phyloP scores from a whole-genome alignment of 441 rosid species.

The Bocquillonia castaneifolia region DNA sequence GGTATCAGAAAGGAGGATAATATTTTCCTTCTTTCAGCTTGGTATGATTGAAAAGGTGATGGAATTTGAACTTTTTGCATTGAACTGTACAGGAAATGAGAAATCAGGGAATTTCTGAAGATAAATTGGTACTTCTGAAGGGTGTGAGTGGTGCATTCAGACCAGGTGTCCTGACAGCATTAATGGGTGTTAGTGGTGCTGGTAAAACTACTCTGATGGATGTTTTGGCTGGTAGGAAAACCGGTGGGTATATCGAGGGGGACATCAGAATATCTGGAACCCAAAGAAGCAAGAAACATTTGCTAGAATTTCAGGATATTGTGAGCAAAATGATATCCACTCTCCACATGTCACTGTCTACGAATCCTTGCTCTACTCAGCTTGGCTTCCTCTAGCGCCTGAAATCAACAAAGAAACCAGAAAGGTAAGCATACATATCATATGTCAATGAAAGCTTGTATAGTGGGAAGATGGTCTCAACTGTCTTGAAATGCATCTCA shows the following conservation, averaged over 20 bases:
- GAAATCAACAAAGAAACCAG: conserved; percentile 24
- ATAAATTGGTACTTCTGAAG: conserved; percentile 55
- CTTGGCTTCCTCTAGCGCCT: conserved; percentile 44
- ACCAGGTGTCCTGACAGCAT: conserved; percentile 89
- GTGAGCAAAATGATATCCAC: conserved; percentile 49
- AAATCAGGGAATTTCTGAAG: conserved; percentile 49
- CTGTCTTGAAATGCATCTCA: too few relatives aligned
- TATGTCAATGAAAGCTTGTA: too few relatives aligned
- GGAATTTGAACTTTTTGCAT: background rate
- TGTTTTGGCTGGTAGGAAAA: too few relatives aligned
- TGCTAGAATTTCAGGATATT: conserved; percentile 47
- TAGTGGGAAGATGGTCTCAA: too few relatives aligned
- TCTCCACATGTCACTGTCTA: conserved; percentile 46
- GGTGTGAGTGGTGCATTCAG: conserved; percentile 81
- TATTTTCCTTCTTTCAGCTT: background rate
- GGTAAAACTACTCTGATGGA: conserved; percentile 66
- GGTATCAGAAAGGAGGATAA: conserved; percentile 29
- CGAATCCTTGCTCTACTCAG: conserved; percentile 47
- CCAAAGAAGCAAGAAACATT: conserved; percentile 49
- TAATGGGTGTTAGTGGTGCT: conserved; percentile 93
- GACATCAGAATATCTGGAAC: conserved; percentile 39
- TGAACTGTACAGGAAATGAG: conserved; percentile 49
- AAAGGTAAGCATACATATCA: too few relatives aligned
- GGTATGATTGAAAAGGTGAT: too few relatives aligned
- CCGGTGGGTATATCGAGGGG: conserved; percentile 46